These are phyloP conservation scores for Phytopythium delawarense DNA, from an alignment of 352 stramenopile genomes.

Conservation along the genomic window DNA sequence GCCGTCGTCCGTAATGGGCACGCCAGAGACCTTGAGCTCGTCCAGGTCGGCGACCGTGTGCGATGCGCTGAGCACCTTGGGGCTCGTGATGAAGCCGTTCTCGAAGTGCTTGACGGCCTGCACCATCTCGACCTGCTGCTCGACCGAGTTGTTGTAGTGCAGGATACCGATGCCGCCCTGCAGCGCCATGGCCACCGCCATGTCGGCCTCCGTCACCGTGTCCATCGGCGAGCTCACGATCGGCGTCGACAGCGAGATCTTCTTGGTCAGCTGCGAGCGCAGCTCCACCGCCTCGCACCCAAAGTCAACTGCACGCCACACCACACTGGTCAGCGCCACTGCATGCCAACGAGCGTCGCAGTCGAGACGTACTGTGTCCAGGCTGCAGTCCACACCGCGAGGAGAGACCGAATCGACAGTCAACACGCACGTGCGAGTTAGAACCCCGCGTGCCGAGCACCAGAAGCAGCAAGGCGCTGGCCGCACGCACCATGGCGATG, in stretches of 20 bases:
- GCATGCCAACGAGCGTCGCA: neutral
- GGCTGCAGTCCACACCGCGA: constrained; percentile 24
- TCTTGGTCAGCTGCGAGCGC: constrained; percentile 80
- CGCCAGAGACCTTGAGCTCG: constrained; percentile 93
- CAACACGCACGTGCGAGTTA: constrained; percentile 7
- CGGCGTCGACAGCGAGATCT: constrained; percentile 92
- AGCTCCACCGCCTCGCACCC: constrained; percentile 93
- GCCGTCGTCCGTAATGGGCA: constrained; percentile 97
- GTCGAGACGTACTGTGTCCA: constrained; percentile 49
- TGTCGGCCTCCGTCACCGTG: constrained; percentile 97
- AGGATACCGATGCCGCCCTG: constrained; percentile 98
- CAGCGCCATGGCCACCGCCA: constrained; percentile 98
- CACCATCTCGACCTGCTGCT: constrained; percentile 92
- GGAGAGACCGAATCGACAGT: neutral
- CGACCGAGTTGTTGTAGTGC: constrained; percentile 97
- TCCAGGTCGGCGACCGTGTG: constrained; percentile 93
- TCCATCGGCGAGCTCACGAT: constrained; percentile 99
- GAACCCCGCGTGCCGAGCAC: neutral
- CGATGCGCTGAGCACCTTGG: constrained; percentile 92
- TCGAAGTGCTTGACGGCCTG: constrained; percentile 96
- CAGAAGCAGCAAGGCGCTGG: neutral
- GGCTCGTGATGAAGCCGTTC: constrained; percentile 99
- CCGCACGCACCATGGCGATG: constrained; percentile 63
- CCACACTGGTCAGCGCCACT: neutral
- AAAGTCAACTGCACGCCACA: constrained; percentile 79